Evolutionary conservation across 1,284 basidiomycete species (phyloP), one percentile per base, ranked within the genome.

Genomic region (Trichosporon coremiiforme): DNA sequence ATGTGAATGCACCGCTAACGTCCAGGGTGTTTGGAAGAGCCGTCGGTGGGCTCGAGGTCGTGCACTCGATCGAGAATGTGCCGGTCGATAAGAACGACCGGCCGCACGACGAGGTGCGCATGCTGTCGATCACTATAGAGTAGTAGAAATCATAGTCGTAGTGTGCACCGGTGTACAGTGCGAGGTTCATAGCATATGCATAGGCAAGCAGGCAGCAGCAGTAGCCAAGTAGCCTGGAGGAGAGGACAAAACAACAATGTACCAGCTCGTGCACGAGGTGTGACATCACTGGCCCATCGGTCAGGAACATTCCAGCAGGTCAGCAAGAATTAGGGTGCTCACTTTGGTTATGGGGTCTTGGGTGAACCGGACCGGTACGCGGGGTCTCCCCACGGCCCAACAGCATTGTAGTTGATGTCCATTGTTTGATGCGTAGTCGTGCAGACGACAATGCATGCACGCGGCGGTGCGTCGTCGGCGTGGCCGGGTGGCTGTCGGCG

Each of bases 31-130:
- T 88, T 75, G 87, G 87, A 0, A 80, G 85, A 20, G 87, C 85
- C 2, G 82, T 82, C 0, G 81, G 82, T 0, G 87, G 87, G 0
- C 79, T 87, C 67, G 87, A 88, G 68, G 85, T 87, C 7, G 82
- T 88, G 29, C 86, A 86, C 73, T 82, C 84, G 31, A 89, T 89
- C 71, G 88, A 89, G 78, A 86, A 88, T 71, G 86, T 85, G 67
- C 90, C 90, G 82, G 89, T 89, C 53, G 83, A 84, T 66, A 94
- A 95, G 84, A 84, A 86, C 66, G 93, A 96, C 79, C 92, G 92
- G 80, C 94, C 94, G 31, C 92, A 88, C 74, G 93, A 95, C 76
- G 93, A 95, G 78, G 93, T 96, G 83, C 92, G 92, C 82, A 95
- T 95, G 75, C 68, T 71, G 69, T 69, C 67, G 2, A 70, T 74